Evolutionary conservation across 768 basidiomycete genomes (phyloP).

Genomic region (Austroboletus festivus): DNA sequence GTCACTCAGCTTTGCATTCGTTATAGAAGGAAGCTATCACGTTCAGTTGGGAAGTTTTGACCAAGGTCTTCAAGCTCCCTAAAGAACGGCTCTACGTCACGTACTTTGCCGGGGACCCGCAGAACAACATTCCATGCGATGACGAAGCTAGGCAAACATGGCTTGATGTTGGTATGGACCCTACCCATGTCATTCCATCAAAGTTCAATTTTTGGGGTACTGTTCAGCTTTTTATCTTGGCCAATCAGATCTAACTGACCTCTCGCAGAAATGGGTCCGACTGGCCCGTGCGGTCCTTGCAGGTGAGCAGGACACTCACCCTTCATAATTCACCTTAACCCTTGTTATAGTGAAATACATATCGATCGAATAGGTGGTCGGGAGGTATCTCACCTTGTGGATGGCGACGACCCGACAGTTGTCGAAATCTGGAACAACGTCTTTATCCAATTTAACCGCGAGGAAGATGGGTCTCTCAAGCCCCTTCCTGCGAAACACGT

Average conservation of each 20-base stretch:
- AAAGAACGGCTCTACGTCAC: constrained; percentile 93
- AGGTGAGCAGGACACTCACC: constrained; percentile 43
- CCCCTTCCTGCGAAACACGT: constrained; percentile 89
- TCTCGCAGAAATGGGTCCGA: constrained; percentile 89
- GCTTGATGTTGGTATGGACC: constrained; percentile 83
- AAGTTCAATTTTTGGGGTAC: constrained; percentile 99
- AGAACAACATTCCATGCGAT: constrained; percentile 83
- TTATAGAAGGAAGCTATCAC: constrained; percentile 84
- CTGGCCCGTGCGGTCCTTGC: constrained; percentile 97
- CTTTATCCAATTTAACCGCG: constrained; percentile 98
- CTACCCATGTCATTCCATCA: constrained; percentile 88
- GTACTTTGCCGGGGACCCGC: constrained; percentile 94
- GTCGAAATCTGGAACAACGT: constrained; percentile 99
- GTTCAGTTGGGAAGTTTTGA: constrained; percentile 95
- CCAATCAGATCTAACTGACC: constrained; percentile 1
- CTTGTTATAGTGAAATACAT: constrained; percentile 77
- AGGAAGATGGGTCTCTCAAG: constrained; percentile 78
- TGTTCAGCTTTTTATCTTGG: constrained; percentile 26
- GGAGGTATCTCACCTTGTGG: constrained; percentile 89
- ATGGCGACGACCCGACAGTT: constrained; percentile 94
- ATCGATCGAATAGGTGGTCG: constrained; percentile 98
- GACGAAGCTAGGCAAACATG: constrained; percentile 84
- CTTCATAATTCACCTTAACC: neutral
- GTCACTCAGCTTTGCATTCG: constrained; percentile 3
- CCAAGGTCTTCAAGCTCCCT: constrained; percentile 82